Evolutionary conservation across 768 basidiomycete species (phyloP).

Genomic region (Tylopilus felleus): DNA sequence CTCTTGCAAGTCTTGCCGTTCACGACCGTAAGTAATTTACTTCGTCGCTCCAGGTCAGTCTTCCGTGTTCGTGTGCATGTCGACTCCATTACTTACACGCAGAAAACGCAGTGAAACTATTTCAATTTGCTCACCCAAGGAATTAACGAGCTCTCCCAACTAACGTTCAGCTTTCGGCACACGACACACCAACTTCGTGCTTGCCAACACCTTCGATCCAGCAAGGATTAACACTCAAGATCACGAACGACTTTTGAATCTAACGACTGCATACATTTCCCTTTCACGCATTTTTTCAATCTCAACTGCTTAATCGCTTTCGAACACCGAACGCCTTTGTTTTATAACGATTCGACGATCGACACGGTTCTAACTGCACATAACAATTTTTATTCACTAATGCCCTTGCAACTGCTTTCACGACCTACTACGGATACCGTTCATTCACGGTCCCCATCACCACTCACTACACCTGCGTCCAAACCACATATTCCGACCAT

Average conservation of each 20-base stretch:
- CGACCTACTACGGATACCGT: slow-evolving; percentile 25
- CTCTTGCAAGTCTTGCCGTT: slow-evolving; percentile 18
- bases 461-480: slow-evolving; percentile 25
- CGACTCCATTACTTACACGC: not conserved
- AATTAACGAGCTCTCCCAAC: slow-evolving; percentile 22
- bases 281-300: not conserved
- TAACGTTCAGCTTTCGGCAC: slow-evolving; percentile 22
- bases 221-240: slow-evolving; percentile 18
- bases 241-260: slow-evolving; percentile 20
- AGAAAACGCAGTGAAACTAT: slow-evolving; percentile 6
- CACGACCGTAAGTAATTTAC: slow-evolving; percentile 27
- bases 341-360: slow-evolving; percentile 27
- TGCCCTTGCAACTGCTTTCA: slow-evolving; percentile 32
- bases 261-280: slow-evolving; percentile 21
- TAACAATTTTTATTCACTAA: slow-evolving; percentile 27
- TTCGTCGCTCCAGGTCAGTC: slow-evolving; percentile 24
- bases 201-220: slow-evolving; percentile 13
- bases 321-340: slow-evolving; percentile 13
- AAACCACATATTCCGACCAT: slow-evolving; percentile 54
- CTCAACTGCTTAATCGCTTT: slow-evolving; percentile 15
- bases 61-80: not conserved
- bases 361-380: slow-evolving; percentile 17
- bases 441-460: slow-evolving; percentile 28
- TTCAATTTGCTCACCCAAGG: slow-evolving; percentile 21
- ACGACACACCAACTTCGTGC: slow-evolving; percentile 14